These are phyloP conservation scores for Draba incana DNA, from an alignment of 345 rosid species.

Conservation along the genomic window DNA sequence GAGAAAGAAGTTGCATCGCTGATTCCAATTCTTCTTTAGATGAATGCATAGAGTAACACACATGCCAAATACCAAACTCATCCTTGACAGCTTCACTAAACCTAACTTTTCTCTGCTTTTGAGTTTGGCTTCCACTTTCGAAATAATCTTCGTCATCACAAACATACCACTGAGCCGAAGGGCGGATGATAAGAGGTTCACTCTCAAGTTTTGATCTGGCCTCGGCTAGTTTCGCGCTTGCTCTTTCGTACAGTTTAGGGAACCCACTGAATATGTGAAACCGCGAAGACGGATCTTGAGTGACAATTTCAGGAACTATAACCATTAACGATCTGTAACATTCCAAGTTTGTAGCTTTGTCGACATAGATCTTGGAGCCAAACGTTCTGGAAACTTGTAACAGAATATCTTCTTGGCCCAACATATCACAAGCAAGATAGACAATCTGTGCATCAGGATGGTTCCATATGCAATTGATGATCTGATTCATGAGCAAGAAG, in stretches of 20 bases:
- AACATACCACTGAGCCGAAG: slow-evolving; percentile 91
- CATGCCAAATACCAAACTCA: slow-evolving; percentile 85
- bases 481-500: slow-evolving; percentile 49
- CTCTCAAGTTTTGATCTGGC: slow-evolving; percentile 59
- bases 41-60: slow-evolving; percentile 88
- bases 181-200: slow-evolving; percentile 76
- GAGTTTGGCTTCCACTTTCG: slow-evolving; percentile 36
- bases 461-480: slow-evolving; percentile 83
- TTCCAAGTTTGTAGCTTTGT: slow-evolving; percentile 55
- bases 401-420: slow-evolving; percentile 87
- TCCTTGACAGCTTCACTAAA: slow-evolving; percentile 71
- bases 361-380: slow-evolving; percentile 81
- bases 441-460: slow-evolving; percentile 68
- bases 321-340: slow-evolving; percentile 52
- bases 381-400: slow-evolving; percentile 58
- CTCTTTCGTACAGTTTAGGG: slow-evolving; percentile 73
- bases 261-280: slow-evolving; percentile 72
- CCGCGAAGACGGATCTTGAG: slow-evolving; percentile 70
- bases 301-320: slow-evolving; percentile 61
- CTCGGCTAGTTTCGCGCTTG: slow-evolving; percentile 62
- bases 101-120: slow-evolving; percentile 51
- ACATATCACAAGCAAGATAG: slow-evolving; percentile 73
- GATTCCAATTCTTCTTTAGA: slow-evolving; percentile 79
- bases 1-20: slow-evolving; percentile 70
- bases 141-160: slow-evolving; percentile 60